Base-by-base conservation (phyloP, 2,329 filamentous ascomycete species). In the Grosmannia penicillata region DNA sequence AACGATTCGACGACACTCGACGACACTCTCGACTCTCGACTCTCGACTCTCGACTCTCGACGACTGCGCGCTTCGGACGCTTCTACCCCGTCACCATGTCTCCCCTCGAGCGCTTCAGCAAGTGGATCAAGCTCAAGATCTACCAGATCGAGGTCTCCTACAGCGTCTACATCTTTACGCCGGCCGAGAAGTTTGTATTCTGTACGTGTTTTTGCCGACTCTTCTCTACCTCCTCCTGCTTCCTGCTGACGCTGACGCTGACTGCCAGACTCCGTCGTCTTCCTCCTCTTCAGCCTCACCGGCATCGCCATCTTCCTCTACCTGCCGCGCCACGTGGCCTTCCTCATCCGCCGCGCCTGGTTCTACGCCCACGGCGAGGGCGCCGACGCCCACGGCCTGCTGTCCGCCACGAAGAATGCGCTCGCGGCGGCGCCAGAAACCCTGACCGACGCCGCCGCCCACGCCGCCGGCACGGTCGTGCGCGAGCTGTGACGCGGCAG, bases 121-220 rank as follows among this genome's bases (percentile, higher is more conserved):
- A 79, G 58, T 95, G 87, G 85, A 70, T 96, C 49, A 78, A 86
- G 60, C 75, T 87, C 60, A 98, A 98, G 71, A 78, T 87, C 57
- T 95, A 96, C 68, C 91, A 96, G 67, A 86, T 96, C 57, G 91
- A 98, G 65, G 89, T 96, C 57, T 95, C 89, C 11, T 91, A 93
- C 61, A 81, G 82, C 44, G 73, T 96, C 21, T 96, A 98, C 70
- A 96, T 98, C 82, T 80, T 95, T 51, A 95, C 87, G 27, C 82
- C 86, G 2, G 86, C 82, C 37, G 91, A 98, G 67, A 94, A 94
- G 60, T 89, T 94, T 61, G 79, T 94, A 51, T 93, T 96, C 63
- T 96, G 91, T 96, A 72, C 41, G 85, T 60, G 6, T 10, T 30
- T 17, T 17, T 19, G 10, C 4, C 10, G 14, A 33, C 17, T 15